Conservation (phyloP, 495 filamentous ascomycete species). For the Daldinia loculata region DNA sequence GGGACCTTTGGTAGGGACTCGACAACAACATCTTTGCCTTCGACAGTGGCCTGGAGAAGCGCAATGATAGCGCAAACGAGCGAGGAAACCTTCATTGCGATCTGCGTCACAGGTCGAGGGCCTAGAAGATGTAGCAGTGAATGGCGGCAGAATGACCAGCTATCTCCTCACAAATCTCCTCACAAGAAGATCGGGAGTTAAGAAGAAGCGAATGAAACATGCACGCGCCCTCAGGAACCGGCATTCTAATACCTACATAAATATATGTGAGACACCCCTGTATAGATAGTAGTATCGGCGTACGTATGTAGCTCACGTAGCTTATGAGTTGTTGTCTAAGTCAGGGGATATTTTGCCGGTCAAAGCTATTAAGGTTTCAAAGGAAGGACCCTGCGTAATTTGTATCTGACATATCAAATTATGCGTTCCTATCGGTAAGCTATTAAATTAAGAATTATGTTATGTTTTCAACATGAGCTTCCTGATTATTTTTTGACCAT, state of each 20-base stretch:
- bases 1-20: constrained; percentile 57
- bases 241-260: constrained; percentile 18
- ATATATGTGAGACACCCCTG: constrained; percentile 27
- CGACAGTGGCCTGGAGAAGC: constrained; percentile 34
- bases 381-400: not conserved
- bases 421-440: not conserved
- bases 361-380: not conserved
- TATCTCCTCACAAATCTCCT: constrained; percentile 6
- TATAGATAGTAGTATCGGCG: not conserved
- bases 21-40: constrained; percentile 50
- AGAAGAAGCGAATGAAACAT: constrained; percentile 2
- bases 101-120: not conserved
- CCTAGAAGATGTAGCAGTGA: not conserved
- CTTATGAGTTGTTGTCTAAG: not conserved
- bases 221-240: not conserved
- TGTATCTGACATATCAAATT: not conserved
- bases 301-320: not conserved
- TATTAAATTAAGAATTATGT: constrained; percentile 16
- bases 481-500: not conserved
- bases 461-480: not conserved
- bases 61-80: constrained; percentile 37
- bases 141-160: not conserved
- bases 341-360: not conserved
- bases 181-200: constrained; percentile 2
- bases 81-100: constrained; percentile 35